These are phyloP conservation scores for Rubia balearica DNA, from an alignment of 305 asterid genomes.

Conservation along the genomic window DNA sequence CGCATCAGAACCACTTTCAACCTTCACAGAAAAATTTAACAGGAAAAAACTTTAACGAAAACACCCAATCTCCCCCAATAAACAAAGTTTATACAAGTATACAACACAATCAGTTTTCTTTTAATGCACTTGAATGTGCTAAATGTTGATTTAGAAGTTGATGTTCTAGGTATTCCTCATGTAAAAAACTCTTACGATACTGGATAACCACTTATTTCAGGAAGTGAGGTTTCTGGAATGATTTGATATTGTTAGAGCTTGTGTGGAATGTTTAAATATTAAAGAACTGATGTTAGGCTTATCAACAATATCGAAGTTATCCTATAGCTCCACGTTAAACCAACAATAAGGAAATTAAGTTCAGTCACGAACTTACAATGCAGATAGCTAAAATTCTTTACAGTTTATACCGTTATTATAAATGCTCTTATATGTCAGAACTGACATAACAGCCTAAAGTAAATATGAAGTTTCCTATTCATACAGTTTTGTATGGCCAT, in stretches of 20 bases:
- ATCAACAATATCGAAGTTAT: neutral
- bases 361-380: too few relatives aligned
- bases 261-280: neutral
- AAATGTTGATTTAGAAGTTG: constrained; percentile 1
- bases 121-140: neutral
- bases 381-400: neutral
- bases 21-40: constrained; percentile 34
- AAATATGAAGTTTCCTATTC: too few relatives aligned
- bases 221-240: too few relatives aligned
- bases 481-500: too few relatives aligned
- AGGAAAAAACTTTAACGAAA: neutral
- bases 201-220: neutral
- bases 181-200: neutral
- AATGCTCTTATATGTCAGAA: neutral
- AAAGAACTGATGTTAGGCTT: neutral
- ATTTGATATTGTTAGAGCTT: neutral
- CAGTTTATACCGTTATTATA: neutral
- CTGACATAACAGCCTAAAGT: neutral
- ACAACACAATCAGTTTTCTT: neutral
- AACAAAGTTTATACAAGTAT: neutral
- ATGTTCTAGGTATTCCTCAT: neutral
- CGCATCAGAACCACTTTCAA: constrained; percentile 67
- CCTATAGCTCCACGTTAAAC: neutral
- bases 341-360: neutral
- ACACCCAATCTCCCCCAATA: neutral